Conservation (phyloP, 1,284 basidiomycete genomes). For the Athelia psychrophila region DNA sequence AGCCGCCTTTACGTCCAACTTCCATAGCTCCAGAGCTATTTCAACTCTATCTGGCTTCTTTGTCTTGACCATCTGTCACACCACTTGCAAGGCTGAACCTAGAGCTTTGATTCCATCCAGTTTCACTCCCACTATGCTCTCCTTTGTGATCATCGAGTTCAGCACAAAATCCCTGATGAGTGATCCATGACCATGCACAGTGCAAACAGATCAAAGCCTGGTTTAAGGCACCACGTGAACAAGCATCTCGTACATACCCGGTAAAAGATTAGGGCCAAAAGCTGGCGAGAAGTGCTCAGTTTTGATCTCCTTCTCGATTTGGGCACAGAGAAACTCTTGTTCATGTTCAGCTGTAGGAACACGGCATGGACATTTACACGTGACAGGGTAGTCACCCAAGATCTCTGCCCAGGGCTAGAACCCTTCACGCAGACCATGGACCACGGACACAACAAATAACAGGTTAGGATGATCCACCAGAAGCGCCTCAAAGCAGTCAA, state of each 20-base stretch:
- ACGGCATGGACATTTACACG: not conserved
- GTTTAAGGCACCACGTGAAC: not conserved
- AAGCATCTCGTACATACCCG: not conserved
- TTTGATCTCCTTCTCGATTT: not conserved
- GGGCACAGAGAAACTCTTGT: not conserved
- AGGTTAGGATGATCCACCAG: slow-evolving; percentile 21
- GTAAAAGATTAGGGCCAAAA: not conserved
- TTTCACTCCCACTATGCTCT: not conserved
- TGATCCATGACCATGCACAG: not conserved
- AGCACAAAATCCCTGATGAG: not conserved
- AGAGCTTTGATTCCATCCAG: not conserved
- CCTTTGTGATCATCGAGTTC: not conserved
- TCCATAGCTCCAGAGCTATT: not conserved
- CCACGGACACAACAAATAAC: slow-evolving; percentile 19
- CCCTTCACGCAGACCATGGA: slow-evolving; percentile 16
- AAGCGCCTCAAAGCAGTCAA: slow-evolving; percentile 10
- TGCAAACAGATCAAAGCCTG: no score
- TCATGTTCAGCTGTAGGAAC: not conserved
- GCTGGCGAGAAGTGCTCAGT: not conserved
- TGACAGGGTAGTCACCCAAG: not conserved
- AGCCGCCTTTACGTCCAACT: not conserved
- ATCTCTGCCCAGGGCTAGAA: slow-evolving; percentile 22
- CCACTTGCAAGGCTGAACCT: not conserved
- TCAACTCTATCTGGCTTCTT: no score
- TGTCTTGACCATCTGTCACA: not conserved